Evolutionary conservation across 1,284 basidiomycete genomes (phyloP), one percentile per base, ranked within the genome.

Genomic region (Apiotrichum mycotoxinovorans): DNA sequence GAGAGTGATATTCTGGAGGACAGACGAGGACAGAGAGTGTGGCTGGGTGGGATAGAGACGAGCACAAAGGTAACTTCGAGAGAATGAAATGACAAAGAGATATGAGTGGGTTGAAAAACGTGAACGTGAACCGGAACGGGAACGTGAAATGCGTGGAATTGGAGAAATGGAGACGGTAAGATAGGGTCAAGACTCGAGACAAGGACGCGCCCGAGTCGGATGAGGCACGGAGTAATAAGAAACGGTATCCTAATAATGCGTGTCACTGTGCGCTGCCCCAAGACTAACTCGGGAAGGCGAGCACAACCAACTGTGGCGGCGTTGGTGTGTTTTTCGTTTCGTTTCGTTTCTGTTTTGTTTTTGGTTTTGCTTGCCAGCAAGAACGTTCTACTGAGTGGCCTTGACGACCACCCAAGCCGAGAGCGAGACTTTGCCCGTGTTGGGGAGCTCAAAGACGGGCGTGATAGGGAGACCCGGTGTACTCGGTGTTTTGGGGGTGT

Each of bases 401-500:
- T 60, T 60, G 34, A 47, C 33, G 18, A 49, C 52, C 27, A 57
- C 49, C 58, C 58, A 60, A 2, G 55, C 58, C 2, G 58, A 51
- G 38, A 60, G 54, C 7, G 44, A 22, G 26, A 60, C 46, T 20
- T 48, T 43, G 25, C 52, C 37, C 26, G 41, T 15, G 22, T n/a
- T 4, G 20, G 33, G 4, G 35, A n/a, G 10, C 23, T 40, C 51
- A 25, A n/a, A 9, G 20, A 17, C 27, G 14, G 47, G 54, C n/a
- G 47, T 50, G n/a, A 5, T 86, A 85, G 63, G 87, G 35, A 33
- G 25, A 82, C 15, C 55, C 30, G 20, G 62, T 56, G 47, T 91
- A 77, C 41, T 86, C 85, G 2, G 80, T 67, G 54, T 93, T 73
- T 20, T 91, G 78, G 23, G 83, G 78, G 41, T 77, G 73, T 33